A percentile compares a stretch with the other conserved stretches of the same genome.
These are phyloP conservation scores for Solanum clarkiae DNA, from an alignment of 257 asterid species.

Conservation along the genomic window DNA sequence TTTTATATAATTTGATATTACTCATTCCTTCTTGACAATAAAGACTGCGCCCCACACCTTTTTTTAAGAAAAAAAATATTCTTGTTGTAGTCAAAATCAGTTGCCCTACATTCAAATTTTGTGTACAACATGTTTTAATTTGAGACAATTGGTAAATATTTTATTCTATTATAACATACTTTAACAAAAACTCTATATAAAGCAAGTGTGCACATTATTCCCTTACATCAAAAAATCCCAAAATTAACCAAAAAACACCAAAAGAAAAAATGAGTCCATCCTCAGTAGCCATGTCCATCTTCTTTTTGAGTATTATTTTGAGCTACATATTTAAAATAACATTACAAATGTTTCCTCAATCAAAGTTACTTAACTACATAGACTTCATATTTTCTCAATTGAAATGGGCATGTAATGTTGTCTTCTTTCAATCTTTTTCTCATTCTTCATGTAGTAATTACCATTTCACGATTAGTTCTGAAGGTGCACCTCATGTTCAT, in stretches of 20 bases:
- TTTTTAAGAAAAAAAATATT: background rate
- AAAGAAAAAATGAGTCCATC: background rate
- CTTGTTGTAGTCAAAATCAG: background rate
- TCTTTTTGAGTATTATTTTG: background rate
- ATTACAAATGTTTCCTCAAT: background rate
- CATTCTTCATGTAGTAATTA: background rate
- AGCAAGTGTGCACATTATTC: background rate
- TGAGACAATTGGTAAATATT: background rate
- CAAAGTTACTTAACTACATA: background rate
- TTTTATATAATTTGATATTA: background rate
- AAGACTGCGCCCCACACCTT: background rate
- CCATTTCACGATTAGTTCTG: background rate
- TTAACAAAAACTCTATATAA: background rate
- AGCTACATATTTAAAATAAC: background rate
- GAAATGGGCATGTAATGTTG: constrained; percentile 4
- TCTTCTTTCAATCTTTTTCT: background rate
- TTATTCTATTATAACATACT: background rate
- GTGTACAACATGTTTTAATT: background rate
- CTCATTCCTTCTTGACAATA: background rate
- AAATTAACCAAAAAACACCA: background rate
- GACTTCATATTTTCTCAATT: background rate
- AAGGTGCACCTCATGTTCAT: background rate
- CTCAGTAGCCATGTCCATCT: background rate
- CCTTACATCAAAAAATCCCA: background rate
- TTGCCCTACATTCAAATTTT: background rate